These are phyloP conservation scores for Straminergon stramineum DNA, from an alignment of 225 moss, liverwort and hornwort species.

Conservation along the genomic window DNA sequence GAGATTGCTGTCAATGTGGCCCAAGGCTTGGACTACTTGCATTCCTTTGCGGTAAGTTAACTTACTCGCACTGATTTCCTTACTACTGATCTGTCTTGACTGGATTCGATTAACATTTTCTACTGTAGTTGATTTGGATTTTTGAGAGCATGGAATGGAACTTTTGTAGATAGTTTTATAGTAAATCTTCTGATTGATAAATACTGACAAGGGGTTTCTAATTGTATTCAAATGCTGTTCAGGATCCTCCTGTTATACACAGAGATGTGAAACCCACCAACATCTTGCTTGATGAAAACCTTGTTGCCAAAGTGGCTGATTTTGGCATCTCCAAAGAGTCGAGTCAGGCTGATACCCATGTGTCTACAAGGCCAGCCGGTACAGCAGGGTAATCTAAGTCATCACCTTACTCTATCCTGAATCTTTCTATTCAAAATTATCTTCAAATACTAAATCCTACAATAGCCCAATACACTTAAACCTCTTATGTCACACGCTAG, in stretches of 20 bases:
- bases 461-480: not conserved
- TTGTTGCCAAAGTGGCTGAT: slow-evolving; percentile 65
- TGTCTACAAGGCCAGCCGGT: slow-evolving; percentile 34
- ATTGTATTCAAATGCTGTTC: not conserved
- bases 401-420: not conserved
- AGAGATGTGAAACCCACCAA: slow-evolving; percentile 49
- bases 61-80: not conserved
- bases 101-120: not conserved
- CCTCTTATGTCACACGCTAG: not conserved
- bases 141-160: not conserved
- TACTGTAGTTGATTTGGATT: not conserved
- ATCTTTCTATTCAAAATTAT: not conserved
- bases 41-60: slow-evolving; percentile 28
- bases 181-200: not conserved
- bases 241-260: slow-evolving; percentile 49
- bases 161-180: not conserved
- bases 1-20: slow-evolving; percentile 49
- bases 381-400: slow-evolving; percentile 23
- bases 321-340: slow-evolving; percentile 59
- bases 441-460: not conserved
- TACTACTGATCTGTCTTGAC: not conserved
- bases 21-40: slow-evolving; percentile 52
- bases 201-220: not conserved
- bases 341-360: slow-evolving; percentile 16
- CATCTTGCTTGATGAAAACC: slow-evolving; percentile 42